Conservation (phyloP, 768 basidiomycete species). For the Russula sp. region DNA sequence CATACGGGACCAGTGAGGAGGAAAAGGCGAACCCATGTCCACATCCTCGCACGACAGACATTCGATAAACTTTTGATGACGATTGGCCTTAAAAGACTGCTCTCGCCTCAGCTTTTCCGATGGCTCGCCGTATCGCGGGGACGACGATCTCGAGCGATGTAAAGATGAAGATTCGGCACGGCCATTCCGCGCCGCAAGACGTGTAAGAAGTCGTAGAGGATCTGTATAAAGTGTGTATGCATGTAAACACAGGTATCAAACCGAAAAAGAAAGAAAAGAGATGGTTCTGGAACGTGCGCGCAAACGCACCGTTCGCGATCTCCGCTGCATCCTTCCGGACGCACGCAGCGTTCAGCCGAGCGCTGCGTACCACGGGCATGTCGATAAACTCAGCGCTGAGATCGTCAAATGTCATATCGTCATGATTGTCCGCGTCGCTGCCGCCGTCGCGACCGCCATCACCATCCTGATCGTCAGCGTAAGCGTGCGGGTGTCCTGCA, state of each 20-base stretch:
- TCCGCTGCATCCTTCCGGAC: slow-evolving; percentile 22
- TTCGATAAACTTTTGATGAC: slow-evolving; percentile 74
- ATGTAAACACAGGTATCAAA: background rate
- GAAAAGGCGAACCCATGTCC: slow-evolving; percentile 54
- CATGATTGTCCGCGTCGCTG: slow-evolving; percentile 1
- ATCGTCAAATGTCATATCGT: slow-evolving; percentile 15
- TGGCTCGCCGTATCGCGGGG: slow-evolving; percentile 10
- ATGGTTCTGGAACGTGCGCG: background rate
- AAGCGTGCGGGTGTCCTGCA: too few relatives aligned
- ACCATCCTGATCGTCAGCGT: too few relatives aligned
- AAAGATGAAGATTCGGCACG: slow-evolving; percentile 1
- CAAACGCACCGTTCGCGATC: slow-evolving; percentile 17
- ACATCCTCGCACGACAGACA: slow-evolving; percentile 72
- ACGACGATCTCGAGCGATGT: slow-evolving; percentile 12
- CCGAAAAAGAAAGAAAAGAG: background rate
- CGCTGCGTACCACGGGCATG: slow-evolving; percentile 8
- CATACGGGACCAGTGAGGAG: background rate
- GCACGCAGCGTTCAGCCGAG: background rate
- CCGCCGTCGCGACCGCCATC: background rate
- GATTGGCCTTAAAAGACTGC: slow-evolving; percentile 69
- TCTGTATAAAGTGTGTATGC: slow-evolving; percentile 2
- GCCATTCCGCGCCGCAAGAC: background rate
- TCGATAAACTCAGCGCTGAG: slow-evolving; percentile 18
- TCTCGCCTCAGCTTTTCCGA: slow-evolving; percentile 56
- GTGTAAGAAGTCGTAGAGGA: slow-evolving; percentile 17